These are phyloP conservation scores for Penicillium crystallinum DNA, from an alignment of 495 filamentous ascomycete genomes.

Conservation along the genomic window DNA sequence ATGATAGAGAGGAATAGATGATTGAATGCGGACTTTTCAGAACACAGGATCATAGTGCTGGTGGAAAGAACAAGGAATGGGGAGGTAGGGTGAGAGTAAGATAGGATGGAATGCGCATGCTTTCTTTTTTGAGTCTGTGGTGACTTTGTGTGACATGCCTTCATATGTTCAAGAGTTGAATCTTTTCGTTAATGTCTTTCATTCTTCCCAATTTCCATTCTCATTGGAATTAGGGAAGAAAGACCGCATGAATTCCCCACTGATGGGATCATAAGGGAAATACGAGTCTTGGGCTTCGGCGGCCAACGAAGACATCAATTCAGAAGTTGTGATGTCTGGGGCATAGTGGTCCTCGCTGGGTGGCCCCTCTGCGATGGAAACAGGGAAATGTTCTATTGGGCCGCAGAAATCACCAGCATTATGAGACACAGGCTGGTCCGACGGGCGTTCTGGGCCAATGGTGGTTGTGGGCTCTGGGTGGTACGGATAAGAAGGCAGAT, in stretches of 20 bases:
- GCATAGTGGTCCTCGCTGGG: conserved; percentile 4
- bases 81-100: too few relatives aligned
- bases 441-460: background rate
- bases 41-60: too few relatives aligned
- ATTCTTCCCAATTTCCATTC: conserved; percentile 17
- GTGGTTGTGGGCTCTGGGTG: conserved; percentile 15
- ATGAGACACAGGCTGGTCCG: background rate
- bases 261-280: conserved; percentile 45
- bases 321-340: conserved; percentile 1
- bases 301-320: conserved; percentile 7
- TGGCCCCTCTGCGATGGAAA: background rate
- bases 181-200: background rate
- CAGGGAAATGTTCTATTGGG: conserved; percentile 6
- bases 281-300: conserved; percentile 25
- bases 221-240: conserved; percentile 37
- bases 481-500: conserved; percentile 31
- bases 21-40: too few relatives aligned
- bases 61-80: too few relatives aligned
- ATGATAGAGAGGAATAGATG: too few relatives aligned
- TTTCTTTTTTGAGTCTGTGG: too few relatives aligned
- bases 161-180: too few relatives aligned
- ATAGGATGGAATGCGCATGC: too few relatives aligned
- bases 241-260: conserved; percentile 40
- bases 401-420: conserved; percentile 3
- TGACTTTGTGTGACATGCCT: too few relatives aligned